These are phyloP conservation scores for Alloteropsis semialata DNA, from an alignment of 176 grass and related monocot species.

Conservation along the genomic window DNA sequence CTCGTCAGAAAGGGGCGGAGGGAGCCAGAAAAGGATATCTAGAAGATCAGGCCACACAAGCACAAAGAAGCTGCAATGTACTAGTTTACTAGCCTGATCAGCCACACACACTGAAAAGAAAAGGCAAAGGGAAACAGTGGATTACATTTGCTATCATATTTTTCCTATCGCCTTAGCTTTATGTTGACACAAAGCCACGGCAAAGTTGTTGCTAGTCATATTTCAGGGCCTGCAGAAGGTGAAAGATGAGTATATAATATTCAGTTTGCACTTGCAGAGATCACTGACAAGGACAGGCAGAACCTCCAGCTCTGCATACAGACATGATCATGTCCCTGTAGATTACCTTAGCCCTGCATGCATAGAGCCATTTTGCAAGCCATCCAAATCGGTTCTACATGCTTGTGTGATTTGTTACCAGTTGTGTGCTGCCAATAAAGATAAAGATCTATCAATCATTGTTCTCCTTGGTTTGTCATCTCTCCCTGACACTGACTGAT, in stretches of 20 bases:
- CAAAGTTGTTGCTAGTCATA: constrained; percentile 14
- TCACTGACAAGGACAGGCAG: constrained; percentile 36
- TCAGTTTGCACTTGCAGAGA: constrained; percentile 30
- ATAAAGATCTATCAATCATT: constrained; percentile 34
- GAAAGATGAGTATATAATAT: constrained; percentile 38
- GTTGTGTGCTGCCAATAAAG: constrained; percentile 18
- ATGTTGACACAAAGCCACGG: constrained; percentile 38
- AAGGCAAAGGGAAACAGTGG: background rate
- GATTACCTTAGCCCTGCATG: background rate
- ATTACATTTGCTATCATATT: background rate
- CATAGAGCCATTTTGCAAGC: constrained; percentile 1
- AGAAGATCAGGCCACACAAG: constrained; percentile 8
- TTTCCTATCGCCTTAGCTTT: constrained; percentile 34
- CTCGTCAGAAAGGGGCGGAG: background rate
- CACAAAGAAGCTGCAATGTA: background rate
- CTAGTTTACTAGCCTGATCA: background rate
- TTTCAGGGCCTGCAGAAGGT: constrained; percentile 27
- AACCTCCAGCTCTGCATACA: background rate
- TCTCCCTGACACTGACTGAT: background rate
- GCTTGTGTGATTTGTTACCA: constrained; percentile 2
- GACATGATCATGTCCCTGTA: constrained; percentile 13
- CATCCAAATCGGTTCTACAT: constrained; percentile 17
- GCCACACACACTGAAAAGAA: background rate
- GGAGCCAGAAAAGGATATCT: constrained; percentile 4
- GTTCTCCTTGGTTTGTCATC: background rate